Base-by-base conservation (phyloP, 306 rosid genomes). In the Calophaca sinica region DNA sequence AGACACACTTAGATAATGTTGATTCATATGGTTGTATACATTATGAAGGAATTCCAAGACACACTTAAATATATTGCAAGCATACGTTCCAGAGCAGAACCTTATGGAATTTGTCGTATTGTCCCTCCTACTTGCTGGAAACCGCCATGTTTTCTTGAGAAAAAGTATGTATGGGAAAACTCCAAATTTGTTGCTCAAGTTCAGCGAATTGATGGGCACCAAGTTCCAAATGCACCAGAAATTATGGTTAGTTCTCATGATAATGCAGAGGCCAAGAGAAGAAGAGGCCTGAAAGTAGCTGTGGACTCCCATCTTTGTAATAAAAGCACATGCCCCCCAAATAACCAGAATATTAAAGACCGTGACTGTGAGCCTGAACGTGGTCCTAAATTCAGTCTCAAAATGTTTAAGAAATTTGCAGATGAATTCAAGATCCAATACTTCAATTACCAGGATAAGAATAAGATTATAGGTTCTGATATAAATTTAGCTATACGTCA, bases 81-180 rank as follows among this genome's bases (percentile, higher is more conserved):
- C 42, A 86, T 94, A 78, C 81, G 80, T 70, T 79, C 90, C 73
- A 74, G 55, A 42, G 96, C 87, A 26, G 92, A 83, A 82, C 78
- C 86, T 38, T 84, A 81, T 76, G 99, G 99, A 71, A 90, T 92
- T 14, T 94, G 96, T 58, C 93, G 96, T 72, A 94, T 94, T 74
- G 77, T 88, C 82, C 97, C 97, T 71, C 97, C 96, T 70, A 28
- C 83, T 75, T 73, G 86, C 50, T 92, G 99, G 97, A 63, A 80
- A 50, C 92, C 86, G 49, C 87, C 80, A 36, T 86, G 85, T 72
- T 70, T 62, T 72, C 79, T 73, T 60, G 77, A 88, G 84, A 58
- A 83, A 75, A 80, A 78, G 13, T 13, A 54, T 71, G 46, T 73
- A 46, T 84, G 93, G 96, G 94, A 83, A 80, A 49, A 64, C 61